Conservation (phyloP, 73 alveolate species). For the Blepharisma stoltei region DNA sequence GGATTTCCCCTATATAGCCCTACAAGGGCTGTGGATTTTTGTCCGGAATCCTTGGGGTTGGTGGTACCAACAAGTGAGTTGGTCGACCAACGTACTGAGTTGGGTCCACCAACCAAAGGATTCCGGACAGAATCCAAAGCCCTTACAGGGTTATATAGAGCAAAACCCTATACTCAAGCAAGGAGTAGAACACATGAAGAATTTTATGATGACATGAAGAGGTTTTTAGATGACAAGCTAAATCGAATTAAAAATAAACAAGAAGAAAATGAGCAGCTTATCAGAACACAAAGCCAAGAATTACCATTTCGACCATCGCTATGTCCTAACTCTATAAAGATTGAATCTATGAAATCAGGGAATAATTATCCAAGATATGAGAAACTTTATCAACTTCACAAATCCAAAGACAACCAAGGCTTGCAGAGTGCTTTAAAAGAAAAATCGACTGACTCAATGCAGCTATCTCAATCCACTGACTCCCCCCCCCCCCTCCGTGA, state of each 20-base stretch:
- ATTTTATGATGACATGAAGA: conserved; percentile 22
- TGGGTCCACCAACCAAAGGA: too few relatives aligned
- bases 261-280: background rate
- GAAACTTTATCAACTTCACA: background rate
- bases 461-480: too few relatives aligned
- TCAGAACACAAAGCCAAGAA: background rate
- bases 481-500: too few relatives aligned
- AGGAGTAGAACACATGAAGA: background rate
- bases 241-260: background rate
- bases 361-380: background rate
- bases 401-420: background rate
- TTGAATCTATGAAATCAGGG: background rate
- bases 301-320: background rate
- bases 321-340: background rate
- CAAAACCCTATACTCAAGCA: too few relatives aligned
- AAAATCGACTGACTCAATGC: background rate
- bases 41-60: too few relatives aligned
- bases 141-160: too few relatives aligned
- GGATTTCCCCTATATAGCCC: too few relatives aligned
- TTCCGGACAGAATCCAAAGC: too few relatives aligned
- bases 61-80: too few relatives aligned
- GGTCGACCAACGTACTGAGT: too few relatives aligned
- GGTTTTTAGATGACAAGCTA: background rate
- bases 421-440: background rate
- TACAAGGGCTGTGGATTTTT: too few relatives aligned